phyloP scores from a whole-genome alignment of 495 filamentous ascomycete genomes.

The Trichoderma erinaceum region DNA sequence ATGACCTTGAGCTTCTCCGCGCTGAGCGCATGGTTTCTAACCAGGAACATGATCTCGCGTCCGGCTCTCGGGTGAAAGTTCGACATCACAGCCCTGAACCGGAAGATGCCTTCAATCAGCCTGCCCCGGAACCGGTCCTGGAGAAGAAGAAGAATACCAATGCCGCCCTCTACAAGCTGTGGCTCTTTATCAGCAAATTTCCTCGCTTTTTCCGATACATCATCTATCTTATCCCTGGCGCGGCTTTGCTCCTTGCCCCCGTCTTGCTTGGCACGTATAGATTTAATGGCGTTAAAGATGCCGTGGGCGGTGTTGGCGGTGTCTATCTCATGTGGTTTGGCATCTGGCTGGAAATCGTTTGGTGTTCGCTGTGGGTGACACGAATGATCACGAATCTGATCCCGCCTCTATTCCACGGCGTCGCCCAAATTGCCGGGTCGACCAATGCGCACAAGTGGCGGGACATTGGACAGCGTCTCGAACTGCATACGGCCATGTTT shows the following conservation, averaged over 20 bases:
- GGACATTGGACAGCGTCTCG: conserved; percentile 79
- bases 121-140: conserved; percentile 52
- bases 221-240: conserved; percentile 75
- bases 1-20: conserved; percentile 78
- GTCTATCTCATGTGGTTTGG: conserved; percentile 84
- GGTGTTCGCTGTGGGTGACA: conserved; percentile 84
- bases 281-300: conserved; percentile 37
- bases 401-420: conserved; percentile 56
- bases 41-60: conserved; percentile 36
- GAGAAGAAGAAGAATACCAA: conserved; percentile 60
- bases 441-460: conserved; percentile 86
- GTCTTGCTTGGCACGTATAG: conserved; percentile 68
- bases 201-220: conserved; percentile 79
- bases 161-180: conserved; percentile 49
- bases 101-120: conserved; percentile 79
- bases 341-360: conserved; percentile 90
- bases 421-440: conserved; percentile 75
- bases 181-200: conserved; percentile 56
- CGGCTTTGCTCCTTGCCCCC: conserved; percentile 69
- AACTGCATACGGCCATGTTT: conserved; percentile 81
- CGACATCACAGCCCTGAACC: conserved; percentile 41
- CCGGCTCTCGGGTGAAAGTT: conserved; percentile 31
- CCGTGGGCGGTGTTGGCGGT: conserved; percentile 62
- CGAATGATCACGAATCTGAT: conserved; percentile 70
- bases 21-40: conserved; percentile 69